Conservation (phyloP, 2,329 filamentous ascomycete genomes). For the Ophiognomonia clavigignenti-juglandacearum region DNA sequence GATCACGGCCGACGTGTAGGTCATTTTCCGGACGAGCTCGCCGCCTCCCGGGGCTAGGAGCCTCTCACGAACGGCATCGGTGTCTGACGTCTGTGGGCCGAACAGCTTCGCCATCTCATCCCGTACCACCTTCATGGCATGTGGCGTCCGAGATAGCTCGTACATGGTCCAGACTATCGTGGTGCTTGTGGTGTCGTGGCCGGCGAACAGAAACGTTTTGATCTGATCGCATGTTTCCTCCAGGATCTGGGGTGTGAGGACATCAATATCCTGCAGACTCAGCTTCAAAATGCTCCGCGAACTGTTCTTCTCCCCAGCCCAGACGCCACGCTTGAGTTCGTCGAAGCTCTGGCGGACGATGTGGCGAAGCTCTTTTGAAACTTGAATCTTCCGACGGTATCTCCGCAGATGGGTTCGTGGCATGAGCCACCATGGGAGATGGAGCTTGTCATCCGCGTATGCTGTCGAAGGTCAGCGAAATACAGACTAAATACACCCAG, state of each 20-base stretch:
- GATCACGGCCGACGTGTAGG: neutral
- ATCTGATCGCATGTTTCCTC: constrained; percentile 29
- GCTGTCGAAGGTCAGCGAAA: no score
- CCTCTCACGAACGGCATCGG: neutral
- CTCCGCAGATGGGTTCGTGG: neutral
- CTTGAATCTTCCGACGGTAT: neutral
- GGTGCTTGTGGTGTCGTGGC: constrained; percentile 35
- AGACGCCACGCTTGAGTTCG: constrained; percentile 2
- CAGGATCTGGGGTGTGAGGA: constrained; percentile 23
- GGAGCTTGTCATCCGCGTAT: neutral
- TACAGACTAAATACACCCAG: constrained; percentile 5
- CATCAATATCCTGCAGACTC: constrained; percentile 24
- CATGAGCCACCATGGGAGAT: neutral
- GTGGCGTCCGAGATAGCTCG: constrained; percentile 27
- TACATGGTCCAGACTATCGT: constrained; percentile 31
- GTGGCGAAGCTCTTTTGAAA: constrained; percentile 6
- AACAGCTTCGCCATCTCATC: neutral
- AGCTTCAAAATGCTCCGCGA: constrained; percentile 28
- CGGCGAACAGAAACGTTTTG: constrained; percentile 34
- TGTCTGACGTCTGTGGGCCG: neutral
- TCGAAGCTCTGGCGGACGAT: constrained; percentile 1
- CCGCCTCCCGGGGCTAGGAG: neutral
- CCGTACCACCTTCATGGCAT: constrained; percentile 23
- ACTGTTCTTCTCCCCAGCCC: neutral
- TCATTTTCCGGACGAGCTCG: neutral